phyloP scores from a whole-genome alignment of 2,329 filamentous ascomycete species.

The Harringtonia lauricola region DNA sequence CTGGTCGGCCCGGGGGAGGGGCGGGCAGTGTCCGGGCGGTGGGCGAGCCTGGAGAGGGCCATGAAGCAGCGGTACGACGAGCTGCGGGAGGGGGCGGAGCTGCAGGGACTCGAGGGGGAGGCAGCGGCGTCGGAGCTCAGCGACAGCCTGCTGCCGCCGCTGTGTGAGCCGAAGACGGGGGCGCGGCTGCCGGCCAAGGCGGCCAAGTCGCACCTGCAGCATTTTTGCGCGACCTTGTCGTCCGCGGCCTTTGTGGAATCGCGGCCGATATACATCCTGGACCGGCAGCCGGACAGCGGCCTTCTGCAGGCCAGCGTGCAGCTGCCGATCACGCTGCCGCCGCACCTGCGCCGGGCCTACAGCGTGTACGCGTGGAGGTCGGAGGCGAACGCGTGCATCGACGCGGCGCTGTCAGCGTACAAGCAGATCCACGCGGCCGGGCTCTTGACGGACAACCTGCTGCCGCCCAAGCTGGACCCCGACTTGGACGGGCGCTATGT shows the following conservation, averaged over 20 bases:
- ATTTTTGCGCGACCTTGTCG: conserved; percentile 62
- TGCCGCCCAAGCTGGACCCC: conserved; percentile 40
- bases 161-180: conserved; percentile 26
- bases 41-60: conserved; percentile 58
- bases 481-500: conserved; percentile 19
- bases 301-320: conserved; percentile 48
- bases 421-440: conserved; percentile 55
- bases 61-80: conserved; percentile 64
- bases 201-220: conserved; percentile 64
- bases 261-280: conserved; percentile 56
- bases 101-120: conserved; percentile 35
- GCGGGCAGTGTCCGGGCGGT: conserved; percentile 39
- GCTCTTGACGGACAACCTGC: conserved; percentile 65
- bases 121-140: conserved; percentile 22
- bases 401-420: conserved; percentile 78
- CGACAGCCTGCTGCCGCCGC: conserved; percentile 16
- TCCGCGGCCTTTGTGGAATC: conserved; percentile 48
- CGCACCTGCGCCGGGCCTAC: conserved; percentile 40
- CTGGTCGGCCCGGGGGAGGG: conserved; percentile 19
- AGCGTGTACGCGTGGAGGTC: conserved; percentile 53
- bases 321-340: conserved; percentile 61
- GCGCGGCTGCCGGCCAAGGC: conserved; percentile 63
- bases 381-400: conserved; percentile 62
- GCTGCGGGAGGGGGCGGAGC: conserved; percentile 33
- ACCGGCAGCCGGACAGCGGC: conserved; percentile 12